Evolutionary conservation across 2,329 filamentous ascomycete genomes (phyloP).

Genomic region (Emergomyces pasteurianus): DNA sequence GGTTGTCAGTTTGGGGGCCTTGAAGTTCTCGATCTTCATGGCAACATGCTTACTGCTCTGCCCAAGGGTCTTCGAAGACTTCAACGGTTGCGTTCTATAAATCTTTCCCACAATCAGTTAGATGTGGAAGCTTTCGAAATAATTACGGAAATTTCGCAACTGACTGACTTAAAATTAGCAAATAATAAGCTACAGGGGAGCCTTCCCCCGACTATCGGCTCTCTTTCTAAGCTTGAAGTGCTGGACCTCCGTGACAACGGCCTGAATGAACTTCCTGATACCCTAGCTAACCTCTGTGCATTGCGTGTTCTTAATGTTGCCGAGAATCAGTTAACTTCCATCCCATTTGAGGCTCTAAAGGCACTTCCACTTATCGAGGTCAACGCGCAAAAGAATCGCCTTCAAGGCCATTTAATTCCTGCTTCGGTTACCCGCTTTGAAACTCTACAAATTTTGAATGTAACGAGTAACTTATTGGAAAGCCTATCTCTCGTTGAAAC

Average conservation of each 20-base stretch:
- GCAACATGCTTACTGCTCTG: slow-evolving; percentile 61
- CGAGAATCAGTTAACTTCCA: slow-evolving; percentile 59
- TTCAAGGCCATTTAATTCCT: slow-evolving; percentile 61
- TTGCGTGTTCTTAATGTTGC: slow-evolving; percentile 69
- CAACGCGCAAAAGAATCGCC: slow-evolving; percentile 62
- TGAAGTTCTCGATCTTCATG: slow-evolving; percentile 73
- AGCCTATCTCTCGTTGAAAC: slow-evolving; percentile 36
- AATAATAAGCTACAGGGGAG: slow-evolving; percentile 63
- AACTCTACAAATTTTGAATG: slow-evolving; percentile 61
- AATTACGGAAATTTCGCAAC: slow-evolving; percentile 57
- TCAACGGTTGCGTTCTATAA: slow-evolving; percentile 63
- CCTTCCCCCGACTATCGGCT: slow-evolving; percentile 51
- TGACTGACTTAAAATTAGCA: slow-evolving; percentile 71
- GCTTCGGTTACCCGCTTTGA: slow-evolving; percentile 46
- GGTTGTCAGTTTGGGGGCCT: slow-evolving; percentile 72
- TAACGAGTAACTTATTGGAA: slow-evolving; percentile 62
- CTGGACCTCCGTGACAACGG: slow-evolving; percentile 75
- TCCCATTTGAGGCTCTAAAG: slow-evolving; percentile 60
- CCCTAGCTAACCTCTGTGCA: slow-evolving; percentile 52
- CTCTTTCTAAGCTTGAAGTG: slow-evolving; percentile 59
- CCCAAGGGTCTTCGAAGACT: slow-evolving; percentile 67
- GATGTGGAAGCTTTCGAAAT: slow-evolving; percentile 59
- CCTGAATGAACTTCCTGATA: slow-evolving; percentile 57
- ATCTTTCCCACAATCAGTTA: slow-evolving; percentile 75
- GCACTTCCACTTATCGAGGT: slow-evolving; percentile 62